These are phyloP conservation scores for Cryptococcus deneoformans DNA, from an alignment of 1,284 basidiomycete species.

Conservation along the genomic window DNA sequence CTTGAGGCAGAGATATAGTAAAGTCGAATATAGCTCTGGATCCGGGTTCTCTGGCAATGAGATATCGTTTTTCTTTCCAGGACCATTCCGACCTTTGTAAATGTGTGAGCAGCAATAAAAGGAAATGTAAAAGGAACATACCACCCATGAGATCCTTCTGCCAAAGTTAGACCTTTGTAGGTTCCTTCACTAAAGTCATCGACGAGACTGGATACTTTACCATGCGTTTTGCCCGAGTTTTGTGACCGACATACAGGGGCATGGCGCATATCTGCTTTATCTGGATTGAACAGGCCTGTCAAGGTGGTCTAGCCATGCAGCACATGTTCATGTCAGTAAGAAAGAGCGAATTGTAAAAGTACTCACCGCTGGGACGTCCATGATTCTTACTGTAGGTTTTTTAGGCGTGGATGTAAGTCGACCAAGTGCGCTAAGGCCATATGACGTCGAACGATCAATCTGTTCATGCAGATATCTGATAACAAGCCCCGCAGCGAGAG, in stretches of 20 bases:
- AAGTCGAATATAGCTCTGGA: constrained; percentile 24
- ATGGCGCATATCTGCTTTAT: constrained; percentile 6
- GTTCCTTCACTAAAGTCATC: constrained; percentile 17
- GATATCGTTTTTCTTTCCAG: constrained; percentile 42
- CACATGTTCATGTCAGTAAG: too few relatives aligned
- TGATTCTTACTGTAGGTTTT: constrained; percentile 13
- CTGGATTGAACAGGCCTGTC: constrained; percentile 15
- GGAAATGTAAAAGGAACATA: constrained; percentile 7
- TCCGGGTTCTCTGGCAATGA: constrained; percentile 17
- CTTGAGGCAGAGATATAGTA: constrained; percentile 16
- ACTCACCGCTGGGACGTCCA: constrained; percentile 23
- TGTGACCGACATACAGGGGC: constrained; percentile 34
- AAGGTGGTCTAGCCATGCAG: background rate
- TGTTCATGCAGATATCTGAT: constrained; percentile 39
- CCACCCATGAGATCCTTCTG: constrained; percentile 27
- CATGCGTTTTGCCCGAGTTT: constrained; percentile 29
- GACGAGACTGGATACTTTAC: constrained; percentile 11
- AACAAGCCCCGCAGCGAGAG: constrained; percentile 36
- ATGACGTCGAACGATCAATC: constrained; percentile 14
- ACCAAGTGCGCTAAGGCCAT: constrained; percentile 11
- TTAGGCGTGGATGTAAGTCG: constrained; percentile 12
- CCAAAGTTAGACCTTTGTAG: constrained; percentile 14
- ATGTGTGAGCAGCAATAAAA: too few relatives aligned
- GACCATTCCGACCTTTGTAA: constrained; percentile 23
- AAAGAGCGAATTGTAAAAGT: too few relatives aligned